Base-by-base conservation (phyloP, 768 basidiomycete genomes). In the Calvatia gigantea region DNA sequence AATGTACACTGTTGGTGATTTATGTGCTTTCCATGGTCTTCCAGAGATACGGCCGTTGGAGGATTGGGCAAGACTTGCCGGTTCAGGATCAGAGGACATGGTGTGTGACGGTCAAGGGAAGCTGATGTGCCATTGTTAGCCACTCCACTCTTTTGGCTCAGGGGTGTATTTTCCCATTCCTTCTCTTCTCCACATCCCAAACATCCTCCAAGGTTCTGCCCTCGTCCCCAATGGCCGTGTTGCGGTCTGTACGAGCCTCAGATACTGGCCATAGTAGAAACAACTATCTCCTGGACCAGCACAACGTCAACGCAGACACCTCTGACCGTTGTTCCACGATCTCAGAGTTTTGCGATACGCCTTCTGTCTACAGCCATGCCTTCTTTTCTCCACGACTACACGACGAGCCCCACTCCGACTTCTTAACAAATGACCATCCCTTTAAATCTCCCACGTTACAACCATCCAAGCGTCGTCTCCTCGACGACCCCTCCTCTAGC, bases 41-140 rank as follows among this genome's bases (percentile, higher is more conserved):
- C 87, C 82, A 1, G 88, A 90, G 6, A 77, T 70, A 32, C 89
- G 79, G 11, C 89, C 89, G 54, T 78, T 78, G 28, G 85, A 75
- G 0, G 87, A 83, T n/a, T 80, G 70, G 7, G 81, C 71, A 25
- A 89, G 69, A 25, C 73, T 57, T 15, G 77, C 50, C 45, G 64
- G 54, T 45, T 62, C 47, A 21, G 58, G 14, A 39, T 58, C 45
- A 27, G 52, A 12, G 42, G 44, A 47, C 58, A 59, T 54, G 39
- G 43, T 11, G 23, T 51, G 44, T 19, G 28, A 28, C 33, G 32
- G 19, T 19, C 15, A 44, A 43, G 32, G 25, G 33, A 31, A 31
- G 31, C 31, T 39, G 42, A 46, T 43, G 51, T 31, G 42, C 31
- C 29, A 38, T 27, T 28, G 54, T 21, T 48, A 42, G 46, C 38